phyloP scores from a whole-genome alignment of 2,329 filamentous ascomycete genomes.

The Fusarium sp. region DNA sequence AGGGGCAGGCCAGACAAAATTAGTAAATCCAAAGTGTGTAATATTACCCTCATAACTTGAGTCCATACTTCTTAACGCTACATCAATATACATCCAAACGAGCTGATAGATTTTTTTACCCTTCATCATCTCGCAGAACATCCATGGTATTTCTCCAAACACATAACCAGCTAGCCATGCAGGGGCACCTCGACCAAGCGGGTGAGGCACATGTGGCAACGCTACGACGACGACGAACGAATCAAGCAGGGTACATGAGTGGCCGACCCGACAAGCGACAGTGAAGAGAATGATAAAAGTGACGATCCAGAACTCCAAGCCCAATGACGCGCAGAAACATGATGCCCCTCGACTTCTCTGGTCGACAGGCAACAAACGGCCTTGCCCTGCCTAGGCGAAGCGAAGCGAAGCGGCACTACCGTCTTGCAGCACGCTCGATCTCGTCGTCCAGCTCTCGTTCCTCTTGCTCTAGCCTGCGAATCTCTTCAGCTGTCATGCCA shows the following conservation, averaged over 20 bases:
- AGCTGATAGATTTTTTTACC: not conserved
- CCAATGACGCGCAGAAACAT: slow-evolving; percentile 28
- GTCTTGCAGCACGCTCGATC: slow-evolving; percentile 58
- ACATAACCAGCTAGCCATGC: slow-evolving; percentile 10
- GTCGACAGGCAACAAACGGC: slow-evolving; percentile 1
- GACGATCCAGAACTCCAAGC: slow-evolving; percentile 40
- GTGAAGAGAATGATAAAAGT: slow-evolving; percentile 17
- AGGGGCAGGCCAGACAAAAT: not conserved
- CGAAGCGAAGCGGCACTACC: slow-evolving; percentile 27
- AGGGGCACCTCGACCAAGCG: not conserved
- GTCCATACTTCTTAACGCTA: slow-evolving; percentile 8
- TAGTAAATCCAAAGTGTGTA: not conserved
- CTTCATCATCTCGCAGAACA: slow-evolving; percentile 18
- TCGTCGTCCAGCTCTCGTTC: slow-evolving; percentile 67
- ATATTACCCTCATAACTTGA: not conserved
- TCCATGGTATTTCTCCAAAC: slow-evolving; percentile 32
- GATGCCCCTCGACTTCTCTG: slow-evolving; percentile 7
- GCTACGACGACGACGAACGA: slow-evolving; percentile 20
- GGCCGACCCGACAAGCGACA: slow-evolving; percentile 14
- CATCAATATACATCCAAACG: slow-evolving; percentile 4
- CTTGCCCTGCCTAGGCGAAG: slow-evolving; percentile 7
- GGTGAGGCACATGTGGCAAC: slow-evolving; percentile 8
- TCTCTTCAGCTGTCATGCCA: slow-evolving; percentile 69
- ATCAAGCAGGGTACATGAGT: slow-evolving; percentile 23
- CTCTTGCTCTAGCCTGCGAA: slow-evolving; percentile 66